Evolutionary conservation across 768 basidiomycete genomes (phyloP).

Genomic region (Mycena sanguinolenta): DNA sequence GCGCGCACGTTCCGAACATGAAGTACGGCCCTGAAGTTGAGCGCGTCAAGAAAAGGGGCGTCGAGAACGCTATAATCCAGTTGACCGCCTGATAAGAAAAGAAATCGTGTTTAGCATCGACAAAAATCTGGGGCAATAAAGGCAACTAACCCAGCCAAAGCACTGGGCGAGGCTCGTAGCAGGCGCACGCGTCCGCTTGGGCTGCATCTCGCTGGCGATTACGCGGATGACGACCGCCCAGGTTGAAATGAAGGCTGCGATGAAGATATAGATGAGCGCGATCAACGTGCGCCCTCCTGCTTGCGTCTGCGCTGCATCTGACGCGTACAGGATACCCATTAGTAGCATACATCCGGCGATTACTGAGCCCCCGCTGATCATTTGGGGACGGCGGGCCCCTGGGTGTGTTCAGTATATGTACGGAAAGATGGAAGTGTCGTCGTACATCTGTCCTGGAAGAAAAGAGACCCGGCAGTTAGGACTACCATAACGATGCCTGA

Average conservation of each 20-base stretch:
- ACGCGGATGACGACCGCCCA: constrained; percentile 61
- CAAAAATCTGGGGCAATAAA: background rate
- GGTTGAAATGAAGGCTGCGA: constrained; percentile 56
- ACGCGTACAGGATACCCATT: constrained; percentile 61
- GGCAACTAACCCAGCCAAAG: constrained; percentile 55
- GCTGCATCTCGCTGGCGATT: constrained; percentile 62
- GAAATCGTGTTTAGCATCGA: constrained; percentile 23
- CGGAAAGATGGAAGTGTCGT: background rate
- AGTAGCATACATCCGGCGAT: constrained; percentile 54
- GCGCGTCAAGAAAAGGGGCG: constrained; percentile 59
- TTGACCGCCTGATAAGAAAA: constrained; percentile 48
- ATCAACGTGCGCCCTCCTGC: constrained; percentile 58
- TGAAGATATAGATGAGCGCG: constrained; percentile 61
- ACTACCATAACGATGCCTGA: constrained; percentile 60
- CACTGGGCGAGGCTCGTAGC: constrained; percentile 56
- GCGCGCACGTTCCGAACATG: constrained; percentile 55
- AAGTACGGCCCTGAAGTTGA: constrained; percentile 63
- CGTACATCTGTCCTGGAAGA: constrained; percentile 56
- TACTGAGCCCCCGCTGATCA: constrained; percentile 58
- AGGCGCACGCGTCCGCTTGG: constrained; percentile 58
- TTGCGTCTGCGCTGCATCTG: constrained; percentile 43
- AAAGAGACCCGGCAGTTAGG: constrained; percentile 53
- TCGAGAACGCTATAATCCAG: constrained; percentile 59
- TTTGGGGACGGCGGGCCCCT: constrained; percentile 50
- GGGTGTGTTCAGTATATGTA: background rate